Evolutionary conservation across 2,329 filamentous ascomycete species (phyloP), one percentile per base, ranked within the genome.

Genomic region (Diaporthe australafricana): DNA sequence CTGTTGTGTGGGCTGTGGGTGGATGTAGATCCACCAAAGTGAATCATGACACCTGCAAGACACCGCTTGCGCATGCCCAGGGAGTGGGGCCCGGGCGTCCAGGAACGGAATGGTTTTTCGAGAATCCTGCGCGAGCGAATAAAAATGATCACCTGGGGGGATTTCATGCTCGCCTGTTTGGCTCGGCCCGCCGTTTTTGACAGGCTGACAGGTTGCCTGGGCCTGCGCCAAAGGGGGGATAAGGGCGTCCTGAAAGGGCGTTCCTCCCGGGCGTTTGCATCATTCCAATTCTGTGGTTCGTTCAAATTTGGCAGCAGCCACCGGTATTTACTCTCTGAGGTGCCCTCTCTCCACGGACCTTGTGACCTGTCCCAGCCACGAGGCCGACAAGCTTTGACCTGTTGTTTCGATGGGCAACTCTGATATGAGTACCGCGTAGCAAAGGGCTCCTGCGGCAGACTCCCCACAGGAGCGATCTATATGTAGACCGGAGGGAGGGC

Each of bases 31-130:
- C 67, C 67, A 69, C 67, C 38, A 35, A 50, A 50, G 45, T 69
- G 67, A 60, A 69, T 69, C 67, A 69, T 60, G 47, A 69, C 55
- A 69, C 67, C 67, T 69, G 67, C 67, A 56, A 69, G 67, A 57
- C 67, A 69, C 53, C 53, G 53, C 53, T 40, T 42, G 14, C 5
- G 45, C 30, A 52, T 38, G 47, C 67, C 67, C 45, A 60, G 32
- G 11, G 1, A 12, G 52, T 69, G 53, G 53, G 52, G 27, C 11
- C 12, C 9, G 11, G 25, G 45, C 52, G 42, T 38, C 40, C 53
- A 30, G 32, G 66, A 68, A 38, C 12, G 66, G 52, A 57, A 68
- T 35, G 27, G 20, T 57, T 48, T 57, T 48, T 48, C 27, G 14
- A 56, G 32, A 38, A 40, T 30, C n/a, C 22, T 52, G 53, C 47